These are phyloP conservation scores for Scytalidium lignicola DNA, from an alignment of 2,329 filamentous ascomycete species.

Conservation along the genomic window DNA sequence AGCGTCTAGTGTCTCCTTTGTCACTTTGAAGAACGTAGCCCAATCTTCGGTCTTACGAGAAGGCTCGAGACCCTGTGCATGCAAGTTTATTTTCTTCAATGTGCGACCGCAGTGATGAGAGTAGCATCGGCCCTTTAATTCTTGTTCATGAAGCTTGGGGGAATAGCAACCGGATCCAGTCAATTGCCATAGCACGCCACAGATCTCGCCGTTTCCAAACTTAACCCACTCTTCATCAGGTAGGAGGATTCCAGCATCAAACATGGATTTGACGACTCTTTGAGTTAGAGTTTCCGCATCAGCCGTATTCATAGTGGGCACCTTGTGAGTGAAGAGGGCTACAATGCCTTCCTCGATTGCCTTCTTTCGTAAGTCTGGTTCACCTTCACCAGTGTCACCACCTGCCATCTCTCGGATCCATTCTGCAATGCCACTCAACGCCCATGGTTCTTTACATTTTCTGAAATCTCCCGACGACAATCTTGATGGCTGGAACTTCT, in stretches of 20 bases:
- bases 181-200: slow-evolving; percentile 88
- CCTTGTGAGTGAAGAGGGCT: slow-evolving; percentile 85
- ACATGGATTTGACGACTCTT: slow-evolving; percentile 75
- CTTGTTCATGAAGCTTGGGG: slow-evolving; percentile 64
- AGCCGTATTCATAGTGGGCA: slow-evolving; percentile 96
- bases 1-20: slow-evolving; percentile 66
- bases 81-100: slow-evolving; percentile 87
- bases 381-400: slow-evolving; percentile 57
- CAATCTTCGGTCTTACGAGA: slow-evolving; percentile 70
- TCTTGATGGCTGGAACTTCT: slow-evolving; percentile 82
- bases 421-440: slow-evolving; percentile 75
- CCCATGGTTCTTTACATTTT: slow-evolving; percentile 87
- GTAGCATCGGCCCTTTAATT: slow-evolving; percentile 76
- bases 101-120: slow-evolving; percentile 91
- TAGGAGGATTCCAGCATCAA: slow-evolving; percentile 69
- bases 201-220: slow-evolving; percentile 73
- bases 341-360: slow-evolving; percentile 84
- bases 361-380: slow-evolving; percentile 79
- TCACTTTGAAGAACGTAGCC: slow-evolving; percentile 82
- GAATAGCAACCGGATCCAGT: slow-evolving; percentile 91
- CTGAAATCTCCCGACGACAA: slow-evolving; percentile 75
- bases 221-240: slow-evolving; percentile 98
- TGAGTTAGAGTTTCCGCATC: slow-evolving; percentile 85
- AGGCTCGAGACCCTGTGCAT: slow-evolving; percentile 65
- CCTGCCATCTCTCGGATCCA: slow-evolving; percentile 82